Evolutionary conservation across 2,329 filamentous ascomycete genomes (phyloP).

Genomic region (Aspergillus fumigatiaffinis): DNA sequence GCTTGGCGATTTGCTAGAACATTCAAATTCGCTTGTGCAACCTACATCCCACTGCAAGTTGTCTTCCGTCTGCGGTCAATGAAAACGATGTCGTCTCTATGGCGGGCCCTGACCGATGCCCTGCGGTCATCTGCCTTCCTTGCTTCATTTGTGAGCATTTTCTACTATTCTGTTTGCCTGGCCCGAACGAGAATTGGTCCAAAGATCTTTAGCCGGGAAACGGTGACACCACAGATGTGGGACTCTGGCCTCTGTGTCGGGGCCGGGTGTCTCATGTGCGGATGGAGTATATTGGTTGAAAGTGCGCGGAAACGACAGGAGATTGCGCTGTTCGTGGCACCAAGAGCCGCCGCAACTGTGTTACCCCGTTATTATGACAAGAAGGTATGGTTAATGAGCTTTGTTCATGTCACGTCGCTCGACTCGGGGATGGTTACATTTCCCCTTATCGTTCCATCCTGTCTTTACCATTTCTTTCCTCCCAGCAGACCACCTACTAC

Average conservation of each 20-base stretch:
- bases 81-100: slow-evolving; percentile 43
- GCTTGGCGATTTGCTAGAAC: slow-evolving; percentile 63
- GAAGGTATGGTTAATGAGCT: slow-evolving; percentile 31
- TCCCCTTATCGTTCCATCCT: slow-evolving; percentile 5
- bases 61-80: slow-evolving; percentile 54
- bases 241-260: slow-evolving; percentile 63
- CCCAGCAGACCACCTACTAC: slow-evolving; percentile 13
- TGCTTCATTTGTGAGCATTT: slow-evolving; percentile 70
- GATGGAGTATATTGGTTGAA: slow-evolving; percentile 78
- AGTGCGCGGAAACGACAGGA: slow-evolving; percentile 63
- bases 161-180: slow-evolving; percentile 83
- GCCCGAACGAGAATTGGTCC: slow-evolving; percentile 71
- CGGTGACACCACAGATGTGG: slow-evolving; percentile 53
- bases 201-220: slow-evolving; percentile 56
- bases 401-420: slow-evolving; percentile 5
- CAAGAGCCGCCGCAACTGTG: slow-evolving; percentile 69
- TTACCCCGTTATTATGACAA: slow-evolving; percentile 65
- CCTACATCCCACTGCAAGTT: slow-evolving; percentile 72
- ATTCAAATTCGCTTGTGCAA: slow-evolving; percentile 70
- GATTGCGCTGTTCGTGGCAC: slow-evolving; percentile 75
- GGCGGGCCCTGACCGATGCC: slow-evolving; percentile 56
- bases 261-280: slow-evolving; percentile 69
- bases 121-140: slow-evolving; percentile 72
- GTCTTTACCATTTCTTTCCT: slow-evolving; percentile 6
- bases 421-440: slow-evolving; percentile 18